A percentile compares a stretch with the other conserved stretches of the same genome.
phyloP scores from a whole-genome alignment of 179 eudicot genomes.

The Drosera spatulata region DNA sequence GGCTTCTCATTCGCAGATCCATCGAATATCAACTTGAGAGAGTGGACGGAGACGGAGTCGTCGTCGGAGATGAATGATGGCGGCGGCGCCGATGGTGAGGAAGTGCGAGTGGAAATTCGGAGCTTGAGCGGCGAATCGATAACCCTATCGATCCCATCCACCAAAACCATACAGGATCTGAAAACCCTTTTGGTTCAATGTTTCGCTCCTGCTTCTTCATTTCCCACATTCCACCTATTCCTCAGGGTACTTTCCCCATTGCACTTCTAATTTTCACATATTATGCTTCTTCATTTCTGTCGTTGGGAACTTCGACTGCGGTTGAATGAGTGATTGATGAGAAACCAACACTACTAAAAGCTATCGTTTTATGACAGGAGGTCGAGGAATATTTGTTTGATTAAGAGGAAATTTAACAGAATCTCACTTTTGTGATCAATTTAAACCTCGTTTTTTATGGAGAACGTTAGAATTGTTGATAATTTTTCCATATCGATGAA shows the following conservation, averaged over 20 bases:
- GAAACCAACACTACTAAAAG: too few relatives aligned
- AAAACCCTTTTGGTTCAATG: conserved; percentile 26
- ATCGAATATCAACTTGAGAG: too few relatives aligned
- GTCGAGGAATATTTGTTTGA: too few relatives aligned
- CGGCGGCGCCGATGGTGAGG: conserved; percentile 1
- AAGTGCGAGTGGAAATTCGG: conserved; percentile 31
- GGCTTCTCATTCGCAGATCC: too few relatives aligned
- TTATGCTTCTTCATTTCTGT: not conserved
- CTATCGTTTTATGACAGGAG: too few relatives aligned
- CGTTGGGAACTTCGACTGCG: not conserved
- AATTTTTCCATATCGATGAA: too few relatives aligned
- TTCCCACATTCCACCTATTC: conserved; percentile 48
- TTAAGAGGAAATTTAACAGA: too few relatives aligned
- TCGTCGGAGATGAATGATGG: not conserved
- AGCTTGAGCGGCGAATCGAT: conserved; percentile 41
- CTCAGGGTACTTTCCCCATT: conserved; percentile 27
- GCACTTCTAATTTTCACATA: not conserved
- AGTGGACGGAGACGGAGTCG: too few relatives aligned
- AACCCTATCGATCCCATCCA: conserved; percentile 17
- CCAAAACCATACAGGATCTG: conserved; percentile 29
- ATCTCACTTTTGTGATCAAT: too few relatives aligned
- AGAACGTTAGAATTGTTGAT: too few relatives aligned
- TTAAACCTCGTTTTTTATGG: too few relatives aligned
- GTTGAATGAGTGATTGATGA: too few relatives aligned
- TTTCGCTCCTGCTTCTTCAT: conserved; percentile 33